Conservation (phyloP, 2,329 filamentous ascomycete species). For the Neurospora sp. region DNA sequence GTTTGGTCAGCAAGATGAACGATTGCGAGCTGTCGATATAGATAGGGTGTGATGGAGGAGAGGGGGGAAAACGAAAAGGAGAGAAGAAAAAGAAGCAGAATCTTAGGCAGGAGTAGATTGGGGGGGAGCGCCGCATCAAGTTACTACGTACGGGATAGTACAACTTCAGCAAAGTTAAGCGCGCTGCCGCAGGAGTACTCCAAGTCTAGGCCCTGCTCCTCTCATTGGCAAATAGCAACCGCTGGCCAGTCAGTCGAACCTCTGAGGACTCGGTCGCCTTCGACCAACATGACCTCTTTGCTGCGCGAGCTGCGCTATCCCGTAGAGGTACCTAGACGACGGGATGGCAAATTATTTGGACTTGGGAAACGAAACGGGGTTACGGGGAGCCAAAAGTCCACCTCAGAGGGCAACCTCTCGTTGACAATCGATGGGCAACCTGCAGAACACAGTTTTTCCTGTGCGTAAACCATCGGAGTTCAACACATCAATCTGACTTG, state of each 20-base stretch:
- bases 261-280: neutral
- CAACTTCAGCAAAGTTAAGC: neutral
- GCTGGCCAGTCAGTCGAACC: neutral
- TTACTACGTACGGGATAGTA: neutral
- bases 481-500: neutral
- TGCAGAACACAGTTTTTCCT: neutral
- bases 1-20: neutral
- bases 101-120: neutral
- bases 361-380: neutral
- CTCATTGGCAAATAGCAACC: neutral
- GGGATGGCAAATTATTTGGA: neutral
- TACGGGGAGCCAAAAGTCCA: neutral
- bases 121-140: neutral
- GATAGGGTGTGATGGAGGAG: neutral
- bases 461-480: neutral
- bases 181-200: neutral
- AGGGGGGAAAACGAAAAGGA: neutral
- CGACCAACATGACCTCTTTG: neutral
- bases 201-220: neutral
- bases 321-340: neutral
- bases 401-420: neutral
- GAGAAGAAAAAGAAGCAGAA: neutral
- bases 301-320: neutral
- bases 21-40: neutral
- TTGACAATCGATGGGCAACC: neutral